Base-by-base conservation (phyloP, 2,329 filamentous ascomycete genomes). In the Leptographium radiaticola region DNA sequence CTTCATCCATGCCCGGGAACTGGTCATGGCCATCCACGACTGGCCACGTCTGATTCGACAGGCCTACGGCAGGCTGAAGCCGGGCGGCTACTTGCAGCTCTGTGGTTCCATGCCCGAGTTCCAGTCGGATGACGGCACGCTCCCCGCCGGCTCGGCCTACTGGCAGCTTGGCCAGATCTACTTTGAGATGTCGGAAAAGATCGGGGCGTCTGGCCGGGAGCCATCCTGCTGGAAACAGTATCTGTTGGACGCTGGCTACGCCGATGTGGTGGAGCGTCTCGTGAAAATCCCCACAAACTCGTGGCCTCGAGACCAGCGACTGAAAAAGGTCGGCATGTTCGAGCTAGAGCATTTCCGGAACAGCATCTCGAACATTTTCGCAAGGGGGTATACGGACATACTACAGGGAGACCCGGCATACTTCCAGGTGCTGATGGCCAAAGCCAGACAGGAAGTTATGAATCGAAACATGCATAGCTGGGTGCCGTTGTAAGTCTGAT, bases 381-480 rank as follows among this genome's bases (percentile, higher is more conserved):
- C 40, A 18, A 7, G 40, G 15, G 40, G 40, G 15, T 43, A 43
- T 59, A 73, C 71, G 42, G 81, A 87, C 65, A 76, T 97, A 62
- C 67, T 94, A 53, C 78, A 83, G 60, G 89, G 91, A 54, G 97
- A 97, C 75, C 68, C 84, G 49, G 84, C 89, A 7, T 7, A 7
- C 8, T 98, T 95, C 66, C 78, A 97, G 47, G 75, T 81, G 12
- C 91, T 90, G 77, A 93, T 97, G 68, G 67, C 93, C 57, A 69
- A 91, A 54, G 84, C 91, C 52, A 68, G 97, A 62, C 89, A 75
- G 0, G 72, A 97, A 65, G 91, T 91, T 2, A 74, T 97, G 49
- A 97, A 89, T 88, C 97, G 97, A 69, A 83, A 97, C 30, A 95
- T 97, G 69, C 82, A 79, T 38, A 98, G 97, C 93, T 93, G 91